Evolutionary conservation across 2,329 filamentous ascomycete species (phyloP), one percentile per base, ranked within the genome.

Genomic region (Neospermospora avenae): DNA sequence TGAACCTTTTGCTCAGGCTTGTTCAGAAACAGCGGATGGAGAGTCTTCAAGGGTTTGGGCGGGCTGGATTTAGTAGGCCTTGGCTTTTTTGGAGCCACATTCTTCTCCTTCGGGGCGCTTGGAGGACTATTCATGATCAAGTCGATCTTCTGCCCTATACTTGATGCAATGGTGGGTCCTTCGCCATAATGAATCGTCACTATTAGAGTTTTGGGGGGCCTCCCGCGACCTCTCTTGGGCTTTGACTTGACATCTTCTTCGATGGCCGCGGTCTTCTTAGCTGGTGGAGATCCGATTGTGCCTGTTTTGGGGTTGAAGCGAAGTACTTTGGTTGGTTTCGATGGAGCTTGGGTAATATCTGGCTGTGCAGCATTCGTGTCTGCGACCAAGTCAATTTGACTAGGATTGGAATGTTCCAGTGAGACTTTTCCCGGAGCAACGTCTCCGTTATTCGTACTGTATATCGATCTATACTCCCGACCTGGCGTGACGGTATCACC

Each of bases 11-110:
- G 35, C 8, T 74, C 72, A 6, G 77, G 22, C 66, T 86, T 89
- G 5, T 81, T 83, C 16, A 80, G 70, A 69, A 92, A 92, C 70
- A 92, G 90, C 0, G 89, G 88, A 73, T 92, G 86, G 0, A 83
- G 81, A 1, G 77, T 66, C 67, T 82, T 85, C 6, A 72, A 66
- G 45, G 61, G 57, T 6, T 60, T 54, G 11, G 25, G 66, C 54
- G 67, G 62, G 48, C 56, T 59, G 64, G 71, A 37, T 63, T 67
- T 61, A 59, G 64, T 52, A 42, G 59, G 63, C 73, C 66, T 45
- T 64, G 66, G 52, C 37, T 57, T 57, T 66, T 60, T 55, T 41
- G 51, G 22, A 25, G 14, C 13, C 44, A 13, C n/a, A 14, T 51
- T 44, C n/a, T 54, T 18, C 25, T 44, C 13, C 1, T 49, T 41